Evolutionary conservation across 1,284 basidiomycete genomes (phyloP).

Genomic region (Fistulina hepatica): DNA sequence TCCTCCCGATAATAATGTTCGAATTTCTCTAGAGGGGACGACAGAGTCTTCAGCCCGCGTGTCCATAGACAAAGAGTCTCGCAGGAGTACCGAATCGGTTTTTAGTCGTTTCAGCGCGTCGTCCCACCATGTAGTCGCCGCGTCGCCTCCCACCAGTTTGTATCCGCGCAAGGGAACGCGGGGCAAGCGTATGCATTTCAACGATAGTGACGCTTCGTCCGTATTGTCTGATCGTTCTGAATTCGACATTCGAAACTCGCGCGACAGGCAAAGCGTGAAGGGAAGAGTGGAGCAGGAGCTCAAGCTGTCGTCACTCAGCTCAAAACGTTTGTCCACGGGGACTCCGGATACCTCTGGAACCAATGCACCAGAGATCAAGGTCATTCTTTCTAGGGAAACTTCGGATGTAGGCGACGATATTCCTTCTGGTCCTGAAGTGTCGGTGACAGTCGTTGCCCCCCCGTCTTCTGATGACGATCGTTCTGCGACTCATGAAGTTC

Average conservation of each 20-base stretch:
- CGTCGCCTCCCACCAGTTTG: constrained; percentile 36
- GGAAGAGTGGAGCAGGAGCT: too few relatives aligned
- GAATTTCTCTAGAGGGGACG: constrained; percentile 37
- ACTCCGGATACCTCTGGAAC: not conserved
- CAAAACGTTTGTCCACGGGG: too few relatives aligned
- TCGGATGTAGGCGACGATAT: constrained; percentile 1
- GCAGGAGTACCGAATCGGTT: constrained; percentile 35
- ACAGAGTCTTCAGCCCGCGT: constrained; percentile 27
- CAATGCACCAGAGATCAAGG: not conserved
- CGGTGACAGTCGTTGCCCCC: not conserved
- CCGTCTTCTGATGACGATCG: too few relatives aligned
- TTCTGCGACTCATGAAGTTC: not conserved
- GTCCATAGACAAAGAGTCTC: constrained; percentile 34
- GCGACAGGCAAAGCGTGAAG: too few relatives aligned
- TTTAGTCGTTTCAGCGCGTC: constrained; percentile 29
- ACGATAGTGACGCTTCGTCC: too few relatives aligned
- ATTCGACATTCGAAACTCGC: too few relatives aligned
- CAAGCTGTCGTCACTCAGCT: too few relatives aligned
- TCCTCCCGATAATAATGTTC: constrained; percentile 38
- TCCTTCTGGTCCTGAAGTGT: not conserved
- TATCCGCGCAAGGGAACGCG: too few relatives aligned
- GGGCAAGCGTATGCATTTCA: too few relatives aligned
- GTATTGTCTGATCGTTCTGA: constrained; percentile 16
- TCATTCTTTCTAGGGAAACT: constrained; percentile 3
- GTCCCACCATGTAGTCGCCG: constrained; percentile 22